Conservation (phyloP, 2,329 filamentous ascomycete genomes). For the Xylaria sp. region DNA sequence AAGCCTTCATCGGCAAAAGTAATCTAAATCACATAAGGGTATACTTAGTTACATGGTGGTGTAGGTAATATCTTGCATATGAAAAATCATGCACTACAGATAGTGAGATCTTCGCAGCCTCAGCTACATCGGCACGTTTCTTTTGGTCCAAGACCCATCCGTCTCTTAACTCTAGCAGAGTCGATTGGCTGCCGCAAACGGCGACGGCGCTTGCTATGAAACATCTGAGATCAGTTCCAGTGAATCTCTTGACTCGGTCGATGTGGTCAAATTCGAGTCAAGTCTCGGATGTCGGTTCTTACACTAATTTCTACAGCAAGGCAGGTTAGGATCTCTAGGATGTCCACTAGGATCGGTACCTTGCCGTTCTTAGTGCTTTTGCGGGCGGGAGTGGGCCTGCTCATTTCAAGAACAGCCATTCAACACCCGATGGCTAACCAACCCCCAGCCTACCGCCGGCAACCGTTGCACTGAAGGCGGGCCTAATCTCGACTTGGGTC, state of each 20-base stretch:
- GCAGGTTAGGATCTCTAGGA: neutral
- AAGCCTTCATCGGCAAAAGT: neutral
- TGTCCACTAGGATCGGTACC: slow-evolving; percentile 28
- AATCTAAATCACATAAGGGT: neutral
- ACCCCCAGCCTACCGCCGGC: slow-evolving; percentile 32
- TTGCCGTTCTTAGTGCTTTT: slow-evolving; percentile 25
- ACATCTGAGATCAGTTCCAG: slow-evolving; percentile 18
- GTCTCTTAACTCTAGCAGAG: neutral
- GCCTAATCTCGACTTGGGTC: slow-evolving; percentile 31
- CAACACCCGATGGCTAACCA: slow-evolving; percentile 11
- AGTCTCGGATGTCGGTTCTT: slow-evolving; percentile 3
- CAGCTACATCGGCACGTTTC: neutral
- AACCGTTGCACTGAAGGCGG: slow-evolving; percentile 29
- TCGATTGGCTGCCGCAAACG: neutral
- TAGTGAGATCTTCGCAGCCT: neutral
- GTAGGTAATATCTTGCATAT: slow-evolving; percentile 8
- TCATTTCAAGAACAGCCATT: slow-evolving; percentile 34
- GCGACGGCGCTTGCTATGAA: slow-evolving; percentile 6
- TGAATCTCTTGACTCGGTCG: slow-evolving; percentile 15
- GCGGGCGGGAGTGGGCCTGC: slow-evolving; percentile 24
- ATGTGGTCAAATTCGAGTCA: slow-evolving; percentile 6
- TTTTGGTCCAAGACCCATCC: neutral
- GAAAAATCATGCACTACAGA: slow-evolving; percentile 23
- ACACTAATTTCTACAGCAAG: neutral
- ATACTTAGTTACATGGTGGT: neutral